These are phyloP conservation scores for Jackrogersella multiformis DNA, from an alignment of 495 filamentous ascomycete genomes.

Conservation along the genomic window DNA sequence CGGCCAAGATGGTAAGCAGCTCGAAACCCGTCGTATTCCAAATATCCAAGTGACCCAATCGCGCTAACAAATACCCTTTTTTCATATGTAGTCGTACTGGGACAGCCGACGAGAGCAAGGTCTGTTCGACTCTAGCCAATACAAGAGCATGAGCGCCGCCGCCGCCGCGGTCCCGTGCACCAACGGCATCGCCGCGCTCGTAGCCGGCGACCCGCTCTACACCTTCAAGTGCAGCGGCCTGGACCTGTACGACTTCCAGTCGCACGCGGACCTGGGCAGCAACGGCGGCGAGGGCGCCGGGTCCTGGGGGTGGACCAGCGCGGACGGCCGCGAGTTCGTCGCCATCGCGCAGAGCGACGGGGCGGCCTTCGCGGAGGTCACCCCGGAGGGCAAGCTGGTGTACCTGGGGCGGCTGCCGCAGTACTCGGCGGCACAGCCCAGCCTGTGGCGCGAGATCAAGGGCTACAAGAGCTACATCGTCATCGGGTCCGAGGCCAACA, in stretches of 20 bases:
- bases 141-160: conserved; percentile 44
- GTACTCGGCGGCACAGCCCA: conserved; percentile 47
- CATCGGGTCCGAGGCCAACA: conserved; percentile 60
- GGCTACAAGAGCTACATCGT: conserved; percentile 54
- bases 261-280: conserved; percentile 61
- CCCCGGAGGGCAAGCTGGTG: conserved; percentile 56
- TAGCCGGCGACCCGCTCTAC: conserved; percentile 55
- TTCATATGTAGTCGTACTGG: conserved; percentile 52
- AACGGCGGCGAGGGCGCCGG: conserved; percentile 51
- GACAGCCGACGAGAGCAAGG: conserved; percentile 47
- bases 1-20: conserved; percentile 49
- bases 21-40: background rate
- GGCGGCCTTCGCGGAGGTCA: conserved; percentile 65
- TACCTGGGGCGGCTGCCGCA: conserved; percentile 67
- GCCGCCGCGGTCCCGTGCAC: conserved; percentile 50
- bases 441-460: conserved; percentile 60
- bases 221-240: conserved; percentile 64
- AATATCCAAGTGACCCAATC: background rate
- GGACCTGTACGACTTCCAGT: conserved; percentile 64
- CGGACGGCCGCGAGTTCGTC: conserved; percentile 66
- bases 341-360: conserved; percentile 67
- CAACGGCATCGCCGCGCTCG: conserved; percentile 57
- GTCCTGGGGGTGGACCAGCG: conserved; percentile 65
- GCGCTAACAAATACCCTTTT: conserved; percentile 14
- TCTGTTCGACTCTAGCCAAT: conserved; percentile 51